These are phyloP conservation scores for Pythium sp. DNA, from an alignment of 352 stramenopile genomes.

Conservation along the genomic window DNA sequence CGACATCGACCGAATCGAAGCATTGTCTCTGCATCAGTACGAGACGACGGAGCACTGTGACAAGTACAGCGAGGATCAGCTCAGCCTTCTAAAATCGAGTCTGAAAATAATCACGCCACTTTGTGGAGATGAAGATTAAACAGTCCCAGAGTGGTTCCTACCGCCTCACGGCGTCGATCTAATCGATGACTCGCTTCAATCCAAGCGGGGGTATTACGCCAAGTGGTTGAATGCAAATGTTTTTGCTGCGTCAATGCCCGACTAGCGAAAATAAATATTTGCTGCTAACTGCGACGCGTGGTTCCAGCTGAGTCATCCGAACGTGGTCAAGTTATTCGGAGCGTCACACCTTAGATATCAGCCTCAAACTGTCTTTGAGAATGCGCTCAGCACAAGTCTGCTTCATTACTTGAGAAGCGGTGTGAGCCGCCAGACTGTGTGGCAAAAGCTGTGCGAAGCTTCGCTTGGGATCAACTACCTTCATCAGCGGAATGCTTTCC, in stretches of 20 bases:
- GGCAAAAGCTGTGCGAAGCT: constrained; percentile 10
- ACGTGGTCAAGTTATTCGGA: constrained; percentile 19
- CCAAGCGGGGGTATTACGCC: constrained; percentile 3
- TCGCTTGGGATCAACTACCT: constrained; percentile 36
- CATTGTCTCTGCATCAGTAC: constrained; percentile 1
- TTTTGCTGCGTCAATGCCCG: too few relatives aligned
- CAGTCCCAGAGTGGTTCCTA: constrained; percentile 47
- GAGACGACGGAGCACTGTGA: constrained; percentile 5
- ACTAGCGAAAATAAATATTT: not conserved
- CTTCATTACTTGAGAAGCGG: not conserved
- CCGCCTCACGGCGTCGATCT: constrained; percentile 53
- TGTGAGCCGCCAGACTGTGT: not conserved
- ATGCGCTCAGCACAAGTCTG: not conserved
- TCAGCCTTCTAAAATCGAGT: not conserved
- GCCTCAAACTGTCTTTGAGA: constrained; percentile 5
- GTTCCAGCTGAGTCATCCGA: constrained; percentile 37
- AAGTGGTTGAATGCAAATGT: constrained; percentile 32
- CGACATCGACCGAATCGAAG: not conserved
- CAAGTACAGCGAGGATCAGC: constrained; percentile 7
- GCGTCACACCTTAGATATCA: constrained; percentile 12
- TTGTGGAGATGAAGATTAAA: not conserved
- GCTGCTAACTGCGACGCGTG: not conserved
- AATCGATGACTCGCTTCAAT: too few relatives aligned
- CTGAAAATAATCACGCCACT: not conserved
- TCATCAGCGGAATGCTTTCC: constrained; percentile 9